Evolutionary conservation across 331 rosid genomes (phyloP).

Genomic region (Quercus lobata): DNA sequence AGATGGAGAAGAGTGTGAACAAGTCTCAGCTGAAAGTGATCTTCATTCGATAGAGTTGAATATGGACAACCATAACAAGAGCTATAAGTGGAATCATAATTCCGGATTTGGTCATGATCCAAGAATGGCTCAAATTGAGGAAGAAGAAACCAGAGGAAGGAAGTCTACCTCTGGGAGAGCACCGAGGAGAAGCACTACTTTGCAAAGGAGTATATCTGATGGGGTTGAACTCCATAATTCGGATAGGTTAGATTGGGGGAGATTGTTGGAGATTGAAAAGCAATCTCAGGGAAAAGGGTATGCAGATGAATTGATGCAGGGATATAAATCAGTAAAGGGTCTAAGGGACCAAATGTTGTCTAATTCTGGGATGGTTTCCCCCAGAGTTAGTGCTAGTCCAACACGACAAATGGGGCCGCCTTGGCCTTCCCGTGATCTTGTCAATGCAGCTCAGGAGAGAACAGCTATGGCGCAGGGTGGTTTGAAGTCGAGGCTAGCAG

Average conservation of each 20-base stretch:
- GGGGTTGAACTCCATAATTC: slow-evolving; percentile 73
- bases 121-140: slow-evolving; percentile 50
- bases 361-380: slow-evolving; percentile 56
- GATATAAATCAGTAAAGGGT: slow-evolving; percentile 68
- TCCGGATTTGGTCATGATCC: slow-evolving; percentile 55
- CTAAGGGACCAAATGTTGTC: slow-evolving; percentile 72
- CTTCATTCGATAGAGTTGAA: slow-evolving; percentile 89
- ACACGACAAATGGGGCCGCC: slow-evolving; percentile 74
- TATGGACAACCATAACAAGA: slow-evolving; percentile 75
- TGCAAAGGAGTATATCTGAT: slow-evolving; percentile 91
- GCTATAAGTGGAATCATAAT: slow-evolving; percentile 64
- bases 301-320: slow-evolving; percentile 50
- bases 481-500: slow-evolving; percentile 72
- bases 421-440: slow-evolving; percentile 59
- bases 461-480: slow-evolving; percentile 53
- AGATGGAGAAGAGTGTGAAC: slow-evolving; percentile 63
- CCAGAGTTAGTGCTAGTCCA: slow-evolving; percentile 66
- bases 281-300: slow-evolving; percentile 56
- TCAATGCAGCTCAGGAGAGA: slow-evolving; percentile 46
- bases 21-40: slow-evolving; percentile 85
- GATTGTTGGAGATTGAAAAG: slow-evolving; percentile 66
- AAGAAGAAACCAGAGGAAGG: slow-evolving; percentile 51
- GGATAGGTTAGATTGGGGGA: slow-evolving; percentile 76
- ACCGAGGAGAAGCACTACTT: slow-evolving; percentile 69
- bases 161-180: slow-evolving; percentile 68